phyloP scores from a whole-genome alignment of 495 filamentous ascomycete genomes.

The Penicillium verhagenii region DNA sequence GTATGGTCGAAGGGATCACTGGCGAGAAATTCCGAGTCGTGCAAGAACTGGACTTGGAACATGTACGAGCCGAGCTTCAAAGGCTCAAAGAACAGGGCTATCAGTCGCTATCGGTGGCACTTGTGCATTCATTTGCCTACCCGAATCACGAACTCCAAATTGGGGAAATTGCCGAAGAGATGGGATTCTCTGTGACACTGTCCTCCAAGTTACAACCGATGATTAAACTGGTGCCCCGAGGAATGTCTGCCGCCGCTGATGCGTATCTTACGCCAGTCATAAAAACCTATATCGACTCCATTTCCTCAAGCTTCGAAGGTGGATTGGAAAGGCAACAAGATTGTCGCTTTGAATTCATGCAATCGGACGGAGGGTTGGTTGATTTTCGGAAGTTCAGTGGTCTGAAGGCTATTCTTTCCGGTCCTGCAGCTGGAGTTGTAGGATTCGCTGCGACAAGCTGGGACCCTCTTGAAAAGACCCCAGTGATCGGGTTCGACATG shows the following conservation, averaged over 20 bases:
- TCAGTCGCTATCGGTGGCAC: constrained; percentile 51
- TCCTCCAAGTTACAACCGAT: constrained; percentile 75
- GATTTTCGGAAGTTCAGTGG: constrained; percentile 58
- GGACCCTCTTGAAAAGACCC: constrained; percentile 79
- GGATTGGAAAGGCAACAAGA: constrained; percentile 48
- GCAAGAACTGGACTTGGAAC: constrained; percentile 35
- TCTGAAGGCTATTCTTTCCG: constrained; percentile 57
- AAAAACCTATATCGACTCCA: constrained; percentile 90
- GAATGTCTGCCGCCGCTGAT: constrained; percentile 91
- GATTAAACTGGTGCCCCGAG: constrained; percentile 72
- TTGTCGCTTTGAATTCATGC: constrained; percentile 54
- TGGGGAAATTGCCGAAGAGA: constrained; percentile 46
- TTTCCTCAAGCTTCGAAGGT: constrained; percentile 62
- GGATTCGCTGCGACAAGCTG: constrained; percentile 94
- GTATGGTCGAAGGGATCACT: constrained; percentile 47
- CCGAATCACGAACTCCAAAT: constrained; percentile 53
- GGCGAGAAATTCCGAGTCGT: constrained; percentile 53
- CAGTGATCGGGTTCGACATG: constrained; percentile 92
- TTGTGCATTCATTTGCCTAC: constrained; percentile 56
- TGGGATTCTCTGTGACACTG: constrained; percentile 58
- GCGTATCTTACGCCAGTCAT: constrained; percentile 96
- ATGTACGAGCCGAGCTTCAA: constrained; percentile 43
- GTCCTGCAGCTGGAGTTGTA: constrained; percentile 71
- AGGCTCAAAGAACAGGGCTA: constrained; percentile 46
- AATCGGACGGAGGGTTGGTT: constrained; percentile 56